Percentiles rank a stretch among this genome's conserved stretches.
Conservation (phyloP, 1,284 basidiomycete genomes). For the Cutaneotrichosporon spelunceum region DNA sequence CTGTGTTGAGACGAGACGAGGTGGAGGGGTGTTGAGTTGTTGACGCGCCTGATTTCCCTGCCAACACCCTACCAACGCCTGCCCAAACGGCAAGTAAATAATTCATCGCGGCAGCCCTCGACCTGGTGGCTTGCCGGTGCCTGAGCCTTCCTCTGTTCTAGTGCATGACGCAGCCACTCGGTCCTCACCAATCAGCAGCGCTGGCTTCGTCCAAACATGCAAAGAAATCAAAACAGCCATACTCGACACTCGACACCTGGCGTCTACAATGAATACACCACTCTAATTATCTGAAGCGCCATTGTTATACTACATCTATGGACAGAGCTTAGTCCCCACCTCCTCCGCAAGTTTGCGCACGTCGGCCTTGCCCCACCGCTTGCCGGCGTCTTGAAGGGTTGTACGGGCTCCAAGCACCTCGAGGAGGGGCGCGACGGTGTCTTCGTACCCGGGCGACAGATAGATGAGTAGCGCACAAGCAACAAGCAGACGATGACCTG, state of each 20-base stretch:
- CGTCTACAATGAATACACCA: not conserved
- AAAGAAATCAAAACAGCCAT: not conserved
- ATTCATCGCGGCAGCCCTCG: no score
- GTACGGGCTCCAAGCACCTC: constrained; percentile 65
- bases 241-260: not conserved
- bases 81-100: no score
- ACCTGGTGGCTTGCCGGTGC: no score
- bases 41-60: no score
- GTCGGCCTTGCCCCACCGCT: constrained; percentile 60
- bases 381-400: constrained; percentile 56
- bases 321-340: constrained; percentile 52
- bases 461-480: constrained; percentile 70
- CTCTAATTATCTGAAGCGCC: not conserved
- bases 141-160: no score
- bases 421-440: constrained; percentile 63
- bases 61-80: no score
- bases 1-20: no score
- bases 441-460: constrained; percentile 57
- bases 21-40: no score
- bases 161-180: no score
- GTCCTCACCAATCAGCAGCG: no score
- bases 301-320: constrained; percentile 18
- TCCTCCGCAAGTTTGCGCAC: constrained; percentile 63
- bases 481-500: constrained; percentile 75
- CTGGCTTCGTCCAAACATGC: no score